Evolutionary conservation across 148 eudicot genomes (phyloP).

Genomic region (Rhododendron henanense): DNA sequence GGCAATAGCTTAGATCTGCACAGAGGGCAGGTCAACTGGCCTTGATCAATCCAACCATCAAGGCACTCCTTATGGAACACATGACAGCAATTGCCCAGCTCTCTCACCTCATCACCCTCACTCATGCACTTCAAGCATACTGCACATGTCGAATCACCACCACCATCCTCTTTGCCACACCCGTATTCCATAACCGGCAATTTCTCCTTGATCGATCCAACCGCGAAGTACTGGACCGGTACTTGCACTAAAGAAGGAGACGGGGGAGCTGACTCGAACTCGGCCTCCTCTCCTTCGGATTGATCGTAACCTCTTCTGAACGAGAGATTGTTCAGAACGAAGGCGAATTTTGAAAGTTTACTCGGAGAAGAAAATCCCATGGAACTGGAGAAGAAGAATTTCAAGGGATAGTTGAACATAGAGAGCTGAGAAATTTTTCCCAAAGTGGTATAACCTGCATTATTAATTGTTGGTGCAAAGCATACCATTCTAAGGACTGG

Average conservation of each 20-base stretch:
- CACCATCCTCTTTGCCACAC: not conserved
- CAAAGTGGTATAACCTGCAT: not conserved
- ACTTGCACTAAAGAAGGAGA: constrained; percentile 4
- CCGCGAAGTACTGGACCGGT: not conserved
- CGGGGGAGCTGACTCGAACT: not conserved
- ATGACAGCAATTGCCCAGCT: constrained; percentile 20
- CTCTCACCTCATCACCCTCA: constrained; percentile 14
- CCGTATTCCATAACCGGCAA: constrained; percentile 14
- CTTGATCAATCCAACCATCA: constrained; percentile 23
- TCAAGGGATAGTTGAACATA: not conserved
- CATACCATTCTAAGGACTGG: not conserved
- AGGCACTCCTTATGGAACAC: constrained; percentile 22
- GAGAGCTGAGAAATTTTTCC: not conserved
- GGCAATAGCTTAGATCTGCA: constrained; percentile 18
- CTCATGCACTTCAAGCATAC: constrained; percentile 21
- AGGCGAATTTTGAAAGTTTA: not conserved
- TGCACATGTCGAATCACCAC: not conserved
- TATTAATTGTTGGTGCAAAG: not conserved
- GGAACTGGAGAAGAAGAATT: not conserved
- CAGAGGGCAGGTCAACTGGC: constrained; percentile 16
- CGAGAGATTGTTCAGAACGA: not conserved
- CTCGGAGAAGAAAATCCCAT: constrained; percentile 8
- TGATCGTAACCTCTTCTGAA: not conserved
- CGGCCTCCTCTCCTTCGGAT: not conserved
- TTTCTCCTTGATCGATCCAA: constrained; percentile 9